phyloP scores from a whole-genome alignment of 805 yeast genomes.

The Monosporozyma siamensis region DNA sequence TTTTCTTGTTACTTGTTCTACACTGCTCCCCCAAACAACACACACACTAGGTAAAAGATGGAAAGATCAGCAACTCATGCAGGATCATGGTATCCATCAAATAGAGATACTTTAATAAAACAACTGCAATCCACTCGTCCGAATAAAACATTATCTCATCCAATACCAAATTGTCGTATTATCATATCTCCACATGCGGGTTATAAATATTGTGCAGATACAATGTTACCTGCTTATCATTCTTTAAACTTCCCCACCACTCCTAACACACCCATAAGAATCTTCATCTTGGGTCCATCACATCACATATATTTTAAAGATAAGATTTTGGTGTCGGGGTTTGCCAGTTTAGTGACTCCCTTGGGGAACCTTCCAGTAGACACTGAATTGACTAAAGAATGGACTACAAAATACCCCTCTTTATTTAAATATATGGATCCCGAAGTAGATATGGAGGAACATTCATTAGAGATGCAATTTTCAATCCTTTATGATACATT shows the following conservation, averaged over 20 bases:
- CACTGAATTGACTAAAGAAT: slow-evolving; percentile 30
- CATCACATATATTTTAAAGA: slow-evolving; percentile 78
- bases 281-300: slow-evolving; percentile 85
- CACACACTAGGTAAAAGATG: not conserved
- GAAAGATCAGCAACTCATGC: slow-evolving; percentile 63
- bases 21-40: not conserved
- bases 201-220: slow-evolving; percentile 67
- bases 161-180: slow-evolving; percentile 27
- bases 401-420: slow-evolving; percentile 8
- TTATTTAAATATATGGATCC: slow-evolving; percentile 47
- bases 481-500: slow-evolving; percentile 50
- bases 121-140: slow-evolving; percentile 40
- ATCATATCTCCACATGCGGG: slow-evolving; percentile 70
- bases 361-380: slow-evolving; percentile 70
- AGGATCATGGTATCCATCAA: slow-evolving; percentile 77
- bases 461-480: slow-evolving; percentile 89
- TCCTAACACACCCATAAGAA: slow-evolving; percentile 35
- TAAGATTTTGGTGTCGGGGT: slow-evolving; percentile 45
- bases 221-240: slow-evolving; percentile 68
- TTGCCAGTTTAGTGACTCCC: slow-evolving; percentile 64
- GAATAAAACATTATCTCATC: no score
- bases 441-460: slow-evolving; percentile 72
- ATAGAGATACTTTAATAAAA: slow-evolving; percentile 33
- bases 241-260: slow-evolving; percentile 45
- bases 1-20: no score